A percentile compares a stretch with the other conserved stretches of the same genome.
These are phyloP conservation scores for Alternaria longipes DNA, from an alignment of 2,329 filamentous ascomycete genomes.

Conservation along the genomic window DNA sequence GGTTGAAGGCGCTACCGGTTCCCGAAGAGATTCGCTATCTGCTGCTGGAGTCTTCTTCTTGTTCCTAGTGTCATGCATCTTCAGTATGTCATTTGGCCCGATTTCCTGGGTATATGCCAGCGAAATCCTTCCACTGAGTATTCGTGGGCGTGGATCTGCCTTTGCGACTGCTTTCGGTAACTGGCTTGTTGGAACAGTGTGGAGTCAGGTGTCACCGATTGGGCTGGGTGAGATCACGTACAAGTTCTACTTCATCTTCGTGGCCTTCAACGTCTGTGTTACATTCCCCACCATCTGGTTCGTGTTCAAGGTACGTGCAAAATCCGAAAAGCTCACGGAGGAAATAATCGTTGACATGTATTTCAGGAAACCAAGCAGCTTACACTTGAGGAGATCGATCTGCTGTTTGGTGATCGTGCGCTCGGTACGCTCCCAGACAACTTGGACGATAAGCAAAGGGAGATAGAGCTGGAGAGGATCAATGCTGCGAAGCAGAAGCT, in stretches of 20 bases:
- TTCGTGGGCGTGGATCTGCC: conserved; percentile 67
- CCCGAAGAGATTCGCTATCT: conserved; percentile 57
- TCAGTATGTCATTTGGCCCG: conserved; percentile 46
- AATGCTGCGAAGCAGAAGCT: conserved; percentile 30
- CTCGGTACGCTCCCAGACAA: conserved; percentile 59
- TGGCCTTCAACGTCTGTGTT: conserved; percentile 58
- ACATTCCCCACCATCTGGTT: conserved; percentile 60
- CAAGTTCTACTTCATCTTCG: conserved; percentile 68
- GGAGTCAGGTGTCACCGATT: conserved; percentile 66
- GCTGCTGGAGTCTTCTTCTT: conserved; percentile 72
- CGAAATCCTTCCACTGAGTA: conserved; percentile 71
- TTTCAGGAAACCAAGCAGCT: conserved; percentile 53
- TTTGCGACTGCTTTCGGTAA: conserved; percentile 68
- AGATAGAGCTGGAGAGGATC: conserved; percentile 36
- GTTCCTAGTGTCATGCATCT: conserved; percentile 59
- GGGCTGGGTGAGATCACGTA: conserved; percentile 60
- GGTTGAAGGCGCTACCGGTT: conserved; percentile 40
- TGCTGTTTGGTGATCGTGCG: conserved; percentile 64
- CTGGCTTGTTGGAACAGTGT: conserved; percentile 68
- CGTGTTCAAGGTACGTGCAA: conserved; percentile 55
- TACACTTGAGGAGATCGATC: conserved; percentile 66
- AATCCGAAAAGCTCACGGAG: background rate
- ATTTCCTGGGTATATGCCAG: conserved; percentile 70
- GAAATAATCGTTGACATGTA: conserved; percentile 2
- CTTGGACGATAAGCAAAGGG: conserved; percentile 43